Conservation (phyloP, 352 stramenopile genomes). For the Phytopythium chamaehyphon region DNA sequence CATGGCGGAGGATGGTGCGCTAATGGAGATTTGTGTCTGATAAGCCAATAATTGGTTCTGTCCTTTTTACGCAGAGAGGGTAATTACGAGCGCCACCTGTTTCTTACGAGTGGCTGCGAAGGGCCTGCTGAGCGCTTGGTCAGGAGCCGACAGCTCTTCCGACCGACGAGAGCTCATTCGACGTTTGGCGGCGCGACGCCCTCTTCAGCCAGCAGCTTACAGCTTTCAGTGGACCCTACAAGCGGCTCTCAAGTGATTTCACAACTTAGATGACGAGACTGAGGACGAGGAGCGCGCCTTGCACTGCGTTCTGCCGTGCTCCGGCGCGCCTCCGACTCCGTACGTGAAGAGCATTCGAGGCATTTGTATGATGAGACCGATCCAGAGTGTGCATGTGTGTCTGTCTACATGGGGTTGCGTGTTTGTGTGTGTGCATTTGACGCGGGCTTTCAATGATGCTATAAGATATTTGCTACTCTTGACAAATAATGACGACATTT, state of each 20-base stretch:
- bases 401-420: constrained; percentile 19
- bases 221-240: constrained; percentile 2
- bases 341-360: constrained; percentile 86
- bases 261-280: constrained; percentile 91
- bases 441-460: constrained; percentile 64
- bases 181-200: background rate
- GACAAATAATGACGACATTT: constrained; percentile 86
- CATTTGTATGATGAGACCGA: constrained; percentile 91
- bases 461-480: constrained; percentile 92
- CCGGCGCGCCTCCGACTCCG: constrained; percentile 40
- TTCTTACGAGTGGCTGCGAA: constrained; percentile 6
- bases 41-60: too few species aligned
- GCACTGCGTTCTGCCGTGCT: constrained; percentile 80
- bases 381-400: constrained; percentile 10
- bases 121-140: background rate
- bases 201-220: constrained; percentile 1
- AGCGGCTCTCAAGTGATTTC: constrained; percentile 79
- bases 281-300: constrained; percentile 61
- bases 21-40: too few species aligned
- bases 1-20: background rate
- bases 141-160: background rate
- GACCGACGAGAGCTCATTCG: constrained; percentile 3
- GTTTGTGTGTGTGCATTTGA: constrained; percentile 3
- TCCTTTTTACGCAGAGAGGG: background rate
- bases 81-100: background rate